Percentiles rank a stretch among this genome's conserved stretches.
phyloP scores from a whole-genome alignment of 257 asterid species.

The Verbena officinalis region DNA sequence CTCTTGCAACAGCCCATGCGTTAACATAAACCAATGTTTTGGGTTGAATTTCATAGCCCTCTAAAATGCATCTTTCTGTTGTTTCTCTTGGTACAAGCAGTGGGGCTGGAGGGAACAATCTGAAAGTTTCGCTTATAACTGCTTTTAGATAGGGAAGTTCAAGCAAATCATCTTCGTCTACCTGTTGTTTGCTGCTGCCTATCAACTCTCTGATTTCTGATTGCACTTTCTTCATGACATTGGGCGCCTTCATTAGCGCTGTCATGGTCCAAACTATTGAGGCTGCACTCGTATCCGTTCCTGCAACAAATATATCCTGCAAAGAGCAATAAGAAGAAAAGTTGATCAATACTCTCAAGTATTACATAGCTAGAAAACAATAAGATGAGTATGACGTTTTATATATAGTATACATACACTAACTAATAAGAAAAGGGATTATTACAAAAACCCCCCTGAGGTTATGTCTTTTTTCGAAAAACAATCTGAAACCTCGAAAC shows the following conservation, averaged over 20 bases:
- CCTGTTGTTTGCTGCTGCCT: conserved; percentile 1
- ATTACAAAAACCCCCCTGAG: no score
- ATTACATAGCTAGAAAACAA: no score
- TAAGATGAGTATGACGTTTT: no score
- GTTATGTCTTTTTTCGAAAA: no score
- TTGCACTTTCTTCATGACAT: conserved; percentile 17
- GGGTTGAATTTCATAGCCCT: conserved; percentile 27
- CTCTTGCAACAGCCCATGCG: conserved; percentile 30
- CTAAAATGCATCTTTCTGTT: conserved; percentile 8
- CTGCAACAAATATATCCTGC: conserved; percentile 29
- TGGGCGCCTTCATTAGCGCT: conserved; percentile 19
- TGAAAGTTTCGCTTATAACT: conserved; percentile 14
- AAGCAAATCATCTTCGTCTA: conserved; percentile 26
- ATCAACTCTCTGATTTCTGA: conserved; percentile 13
- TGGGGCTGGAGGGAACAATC: conserved; percentile 31
- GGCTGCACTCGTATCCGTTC: conserved; percentile 19
- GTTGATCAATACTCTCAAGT: no score
- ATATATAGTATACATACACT: no score
- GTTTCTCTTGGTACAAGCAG: conserved; percentile 29
- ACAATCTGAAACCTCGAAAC: no score
- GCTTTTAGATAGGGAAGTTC: conserved; percentile 30
- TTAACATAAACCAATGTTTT: conserved; percentile 24
- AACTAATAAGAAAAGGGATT: no score
- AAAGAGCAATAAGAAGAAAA: no score
- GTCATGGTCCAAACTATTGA: conserved; percentile 28